Evolutionary conservation across 2,329 filamentous ascomycete genomes (phyloP), one percentile per base, ranked within the genome.

Genomic region (Colletotrichum viniferum): DNA sequence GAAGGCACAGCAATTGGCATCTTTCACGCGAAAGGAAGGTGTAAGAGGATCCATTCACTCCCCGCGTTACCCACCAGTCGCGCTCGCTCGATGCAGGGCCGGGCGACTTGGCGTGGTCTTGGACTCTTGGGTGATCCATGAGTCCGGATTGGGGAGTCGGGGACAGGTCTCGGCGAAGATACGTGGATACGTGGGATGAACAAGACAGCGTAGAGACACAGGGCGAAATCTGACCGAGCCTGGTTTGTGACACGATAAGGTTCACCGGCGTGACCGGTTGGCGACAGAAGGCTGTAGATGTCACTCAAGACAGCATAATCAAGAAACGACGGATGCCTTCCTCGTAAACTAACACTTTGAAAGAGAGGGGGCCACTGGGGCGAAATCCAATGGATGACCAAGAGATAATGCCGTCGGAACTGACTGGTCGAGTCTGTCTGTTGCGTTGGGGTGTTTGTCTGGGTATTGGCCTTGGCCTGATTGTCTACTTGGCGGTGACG

Each of bases 11-110:
- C 58, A 26, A 21, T 69, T 69, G 69, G 63, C 69, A 68, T 76
- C 58, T 69, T 76, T 65, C 56, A 76, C 73, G 64, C 69, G 73
- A 73, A 76, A 76, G 73, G 73, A 76, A 69, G 73, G 73, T 73
- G 73, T 65, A 73, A 73, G 64, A 76, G 63, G 43, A 73, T 73
- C 64, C 70, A 75, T 73, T 73, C 43, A 58, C 65, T 69, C 73
- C 63, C 63, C 64, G 73, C 73, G 73, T 69, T 69, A 73, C 48
- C 73, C 63, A 76, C 64, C 48, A 61, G 43, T 73, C 73, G 58
- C 63, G 21, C 48, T 64, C 63, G 21, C 48, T 64, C 48, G 56
- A 73, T 60, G 28, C 55, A 28, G 66, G 43, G 32, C n/a, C 24
- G 36, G 69, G 55, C 69, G 61, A 55, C 28, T 26, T 63, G 30